These are phyloP conservation scores for Ascochyta koolunga DNA, from an alignment of 2,329 filamentous ascomycete genomes.

Conservation along the genomic window DNA sequence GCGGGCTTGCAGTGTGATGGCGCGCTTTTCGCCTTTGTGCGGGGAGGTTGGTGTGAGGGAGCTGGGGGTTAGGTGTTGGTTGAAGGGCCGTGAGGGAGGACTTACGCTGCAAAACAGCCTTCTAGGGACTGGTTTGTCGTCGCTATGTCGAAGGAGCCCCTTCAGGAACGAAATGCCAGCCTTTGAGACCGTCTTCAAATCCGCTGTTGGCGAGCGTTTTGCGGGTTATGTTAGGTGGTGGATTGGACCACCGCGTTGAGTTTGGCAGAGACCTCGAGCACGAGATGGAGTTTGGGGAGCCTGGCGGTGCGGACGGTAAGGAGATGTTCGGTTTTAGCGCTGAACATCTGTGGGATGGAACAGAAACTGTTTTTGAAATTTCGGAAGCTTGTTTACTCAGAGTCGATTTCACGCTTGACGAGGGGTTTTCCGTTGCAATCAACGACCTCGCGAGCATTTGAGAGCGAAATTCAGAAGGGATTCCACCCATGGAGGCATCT, in stretches of 20 bases:
- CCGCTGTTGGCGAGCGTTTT: neutral
- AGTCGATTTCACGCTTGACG: no score
- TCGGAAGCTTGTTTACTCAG: no score
- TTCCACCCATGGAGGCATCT: neutral
- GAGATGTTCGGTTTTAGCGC: no score
- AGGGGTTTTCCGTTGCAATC: no score
- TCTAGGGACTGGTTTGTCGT: constrained; percentile 3
- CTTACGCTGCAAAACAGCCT: neutral
- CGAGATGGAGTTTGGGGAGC: neutral
- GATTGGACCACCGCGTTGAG: neutral
- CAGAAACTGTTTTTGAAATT: neutral
- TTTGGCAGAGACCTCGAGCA: neutral
- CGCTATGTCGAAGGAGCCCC: neutral
- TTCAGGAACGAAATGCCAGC: neutral
- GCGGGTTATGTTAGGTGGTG: neutral
- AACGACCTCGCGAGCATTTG: neutral
- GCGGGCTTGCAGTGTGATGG: neutral
- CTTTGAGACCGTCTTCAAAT: neutral
- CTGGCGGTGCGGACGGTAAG: neutral
- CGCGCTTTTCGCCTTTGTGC: neutral
- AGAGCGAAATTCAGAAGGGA: neutral
- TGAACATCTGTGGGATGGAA: neutral
- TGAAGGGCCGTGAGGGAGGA: neutral
- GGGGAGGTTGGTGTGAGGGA: neutral
- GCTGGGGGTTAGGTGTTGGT: neutral